These are phyloP conservation scores for Hygrophorus pudorinus DNA, from an alignment of 768 basidiomycete species.

Conservation along the genomic window DNA sequence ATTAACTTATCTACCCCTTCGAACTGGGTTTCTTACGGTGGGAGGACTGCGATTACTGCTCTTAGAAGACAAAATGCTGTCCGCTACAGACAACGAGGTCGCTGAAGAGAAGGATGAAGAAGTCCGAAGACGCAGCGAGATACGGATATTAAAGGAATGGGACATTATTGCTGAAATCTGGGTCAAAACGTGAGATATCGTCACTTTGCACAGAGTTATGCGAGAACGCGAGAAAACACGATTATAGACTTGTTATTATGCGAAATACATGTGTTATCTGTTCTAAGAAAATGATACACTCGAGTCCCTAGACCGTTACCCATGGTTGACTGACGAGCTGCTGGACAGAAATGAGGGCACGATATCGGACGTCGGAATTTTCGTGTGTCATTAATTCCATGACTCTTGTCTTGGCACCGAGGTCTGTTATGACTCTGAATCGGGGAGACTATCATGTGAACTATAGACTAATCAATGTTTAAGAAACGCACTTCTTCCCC, in stretches of 20 bases:
- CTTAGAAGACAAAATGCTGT: slow-evolving; percentile 41
- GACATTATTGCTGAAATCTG: slow-evolving; percentile 64
- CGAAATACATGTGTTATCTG: not conserved
- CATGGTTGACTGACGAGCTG: slow-evolving; percentile 87
- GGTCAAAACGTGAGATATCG: slow-evolving; percentile 27
- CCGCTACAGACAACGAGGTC: slow-evolving; percentile 19
- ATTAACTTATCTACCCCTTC: slow-evolving; percentile 48
- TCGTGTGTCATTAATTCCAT: slow-evolving; percentile 92
- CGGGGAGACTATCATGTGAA: not conserved
- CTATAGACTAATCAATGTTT: not conserved
- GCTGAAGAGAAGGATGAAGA: slow-evolving; percentile 17
- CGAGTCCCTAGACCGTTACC: slow-evolving; percentile 34
- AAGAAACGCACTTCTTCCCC: slow-evolving; percentile 71
- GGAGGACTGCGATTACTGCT: slow-evolving; percentile 69
- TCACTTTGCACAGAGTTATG: too few relatives aligned
- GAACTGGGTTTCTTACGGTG: slow-evolving; percentile 48
- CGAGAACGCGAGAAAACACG: too few relatives aligned
- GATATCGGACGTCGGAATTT: slow-evolving; percentile 86
- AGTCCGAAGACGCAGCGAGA: slow-evolving; percentile 12
- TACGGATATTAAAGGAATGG: slow-evolving; percentile 57
- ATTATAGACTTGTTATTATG: not conserved
- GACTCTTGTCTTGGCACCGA: slow-evolving; percentile 78
- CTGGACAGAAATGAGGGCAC: slow-evolving; percentile 84
- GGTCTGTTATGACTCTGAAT: slow-evolving; percentile 63
- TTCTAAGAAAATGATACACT: not conserved